phyloP scores from a whole-genome alignment of 345 rosid species.

The Corchorus olitorius region DNA sequence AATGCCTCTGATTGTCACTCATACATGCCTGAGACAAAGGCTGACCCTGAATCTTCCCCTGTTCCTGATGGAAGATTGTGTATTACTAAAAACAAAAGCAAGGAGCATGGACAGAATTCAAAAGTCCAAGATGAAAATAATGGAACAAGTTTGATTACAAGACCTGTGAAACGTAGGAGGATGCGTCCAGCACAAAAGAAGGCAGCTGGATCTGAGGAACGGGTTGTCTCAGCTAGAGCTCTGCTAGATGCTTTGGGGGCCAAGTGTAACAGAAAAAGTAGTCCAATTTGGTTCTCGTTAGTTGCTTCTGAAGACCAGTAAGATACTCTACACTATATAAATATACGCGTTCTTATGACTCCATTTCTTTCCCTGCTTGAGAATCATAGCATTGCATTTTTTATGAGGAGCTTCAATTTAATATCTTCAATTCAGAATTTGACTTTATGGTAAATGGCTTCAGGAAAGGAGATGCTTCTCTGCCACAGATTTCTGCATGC shows the following conservation, averaged over 20 bases:
- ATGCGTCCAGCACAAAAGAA: conserved; percentile 42
- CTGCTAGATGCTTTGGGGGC: conserved; percentile 46
- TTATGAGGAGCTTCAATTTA: not conserved
- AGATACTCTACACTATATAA: conserved; percentile 32
- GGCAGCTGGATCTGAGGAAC: conserved; percentile 38
- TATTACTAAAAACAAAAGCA: conserved; percentile 41
- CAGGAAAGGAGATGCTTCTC: conserved; percentile 61
- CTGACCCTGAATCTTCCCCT: conserved; percentile 32
- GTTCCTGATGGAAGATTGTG: conserved; percentile 32
- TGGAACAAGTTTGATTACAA: conserved; percentile 34
- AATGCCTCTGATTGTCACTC: conserved; percentile 29
- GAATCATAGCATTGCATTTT: not conserved
- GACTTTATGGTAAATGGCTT: conserved; percentile 29
- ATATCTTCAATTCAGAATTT: conserved; percentile 7
- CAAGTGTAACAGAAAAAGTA: conserved; percentile 40
- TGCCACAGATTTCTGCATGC: conserved; percentile 69
- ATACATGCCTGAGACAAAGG: conserved; percentile 29
- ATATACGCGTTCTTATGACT: too few relatives aligned
- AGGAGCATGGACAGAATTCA: conserved; percentile 43
- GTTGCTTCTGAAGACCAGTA: conserved; percentile 71
- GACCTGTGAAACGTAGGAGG: conserved; percentile 60
- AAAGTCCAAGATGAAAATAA: conserved; percentile 44
- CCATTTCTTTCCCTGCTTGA: too few relatives aligned
- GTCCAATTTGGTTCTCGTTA: conserved; percentile 71
- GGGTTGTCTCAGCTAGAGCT: conserved; percentile 39